Evolutionary conservation across 768 basidiomycete species (phyloP), one percentile per base, ranked within the genome.

Genomic region (Holtermanniella nyarrowii): DNA sequence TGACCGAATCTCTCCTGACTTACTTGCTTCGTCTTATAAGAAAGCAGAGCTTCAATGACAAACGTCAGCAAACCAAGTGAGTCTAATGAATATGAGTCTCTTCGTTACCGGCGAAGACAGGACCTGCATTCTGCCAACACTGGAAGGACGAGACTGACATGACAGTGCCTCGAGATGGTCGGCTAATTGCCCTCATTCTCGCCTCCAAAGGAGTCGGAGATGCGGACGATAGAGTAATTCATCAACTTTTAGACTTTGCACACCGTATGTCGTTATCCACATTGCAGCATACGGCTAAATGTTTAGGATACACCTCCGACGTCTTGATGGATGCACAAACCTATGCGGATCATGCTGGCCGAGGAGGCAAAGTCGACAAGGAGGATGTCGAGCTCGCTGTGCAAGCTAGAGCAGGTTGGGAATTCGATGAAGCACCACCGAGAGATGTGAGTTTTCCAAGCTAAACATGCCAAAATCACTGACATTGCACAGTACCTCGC

Each of bases 161-260:
- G 3, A 23, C 49, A 70, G 68, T 76, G 1, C 75, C 75, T 0
- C 61, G 74, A 16, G 74, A 75, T 48, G 73, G 71, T 1, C 61
- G 74, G 16, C 62, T 75, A 20, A 72, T 75, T 21, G 72, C 73
- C 4, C 61, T 76, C 16, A 66, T 76, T 20, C 62, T 75, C 7
- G 74, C 74, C 2, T 70, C 72, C 2, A 70, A 72, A 37, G 74
- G 74, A 0, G 65, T 74, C n/a, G 63, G 71, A 23, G 74, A 75
- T 47, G 72, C 70, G 7, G 73, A 74, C 41, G 73, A 74, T 44
- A 62, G 73, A 22, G 75, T 75, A n/a, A 65, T 76, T 0, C 71
- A 72, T 25, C 72, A 74, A 60, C 59, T 76, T 23, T 59, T 74
- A 46, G 74, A 76, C 53, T 76, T 76, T 48, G 67, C 75, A 1